phyloP scores from a whole-genome alignment of 2,329 filamentous ascomycete genomes.

The Sporothrix humicola region DNA sequence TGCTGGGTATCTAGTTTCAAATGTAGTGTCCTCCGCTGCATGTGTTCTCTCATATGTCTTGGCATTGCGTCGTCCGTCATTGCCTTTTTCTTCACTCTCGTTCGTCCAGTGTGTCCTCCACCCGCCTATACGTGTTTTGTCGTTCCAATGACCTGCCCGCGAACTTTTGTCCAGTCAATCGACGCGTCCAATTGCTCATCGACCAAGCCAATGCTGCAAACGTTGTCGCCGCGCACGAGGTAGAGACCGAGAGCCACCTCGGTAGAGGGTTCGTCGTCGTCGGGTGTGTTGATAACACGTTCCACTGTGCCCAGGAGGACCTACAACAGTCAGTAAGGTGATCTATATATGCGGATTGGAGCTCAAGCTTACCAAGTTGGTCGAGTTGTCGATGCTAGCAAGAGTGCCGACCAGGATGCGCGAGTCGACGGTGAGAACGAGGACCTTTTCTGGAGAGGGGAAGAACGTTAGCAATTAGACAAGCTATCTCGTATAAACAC shows the following conservation, averaged over 20 bases:
- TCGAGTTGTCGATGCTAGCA: constrained; percentile 85
- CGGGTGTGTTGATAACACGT: constrained; percentile 83
- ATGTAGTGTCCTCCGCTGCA: background rate
- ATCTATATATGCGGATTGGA: background rate
- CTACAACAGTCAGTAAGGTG: constrained; percentile 45
- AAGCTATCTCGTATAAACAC: background rate
- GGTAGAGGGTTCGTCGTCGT: constrained; percentile 80
- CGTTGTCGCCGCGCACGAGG: constrained; percentile 91
- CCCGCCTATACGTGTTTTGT: constrained; percentile 71
- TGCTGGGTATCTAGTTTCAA: constrained; percentile 32
- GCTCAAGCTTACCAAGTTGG: constrained; percentile 70
- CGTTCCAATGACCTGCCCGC: constrained; percentile 79
- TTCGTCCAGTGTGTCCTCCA: background rate
- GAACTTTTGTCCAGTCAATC: constrained; percentile 92
- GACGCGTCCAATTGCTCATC: constrained; percentile 87
- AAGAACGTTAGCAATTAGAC: background rate
- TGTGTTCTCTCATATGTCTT: background rate
- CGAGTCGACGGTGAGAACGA: constrained; percentile 90
- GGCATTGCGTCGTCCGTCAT: background rate
- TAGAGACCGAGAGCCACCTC: constrained; percentile 87
- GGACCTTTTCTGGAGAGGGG: constrained; percentile 74
- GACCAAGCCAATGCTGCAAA: constrained; percentile 85
- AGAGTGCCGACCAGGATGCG: constrained; percentile 84
- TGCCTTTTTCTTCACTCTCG: background rate
- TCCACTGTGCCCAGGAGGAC: constrained; percentile 84